Percentiles rank a stretch among this genome's conserved stretches.
Conservation (phyloP, 2,329 filamentous ascomycete species). For the Botrytis byssoidea region DNA sequence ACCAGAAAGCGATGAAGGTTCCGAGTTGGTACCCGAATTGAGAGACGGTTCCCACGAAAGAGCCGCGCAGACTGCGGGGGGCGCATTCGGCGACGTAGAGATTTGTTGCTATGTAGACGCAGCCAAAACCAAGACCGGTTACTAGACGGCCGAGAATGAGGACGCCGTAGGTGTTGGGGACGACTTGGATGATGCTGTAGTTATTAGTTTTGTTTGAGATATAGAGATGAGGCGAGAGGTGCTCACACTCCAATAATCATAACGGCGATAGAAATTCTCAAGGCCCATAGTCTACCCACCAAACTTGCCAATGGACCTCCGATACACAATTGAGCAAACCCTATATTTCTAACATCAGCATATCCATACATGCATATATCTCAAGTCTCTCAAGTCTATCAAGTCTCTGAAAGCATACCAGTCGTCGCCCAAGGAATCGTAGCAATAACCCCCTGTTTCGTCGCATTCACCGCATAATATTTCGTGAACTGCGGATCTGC, state of each 20-base stretch:
- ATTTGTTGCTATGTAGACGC: slow-evolving; percentile 45
- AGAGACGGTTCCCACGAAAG: slow-evolving; percentile 43
- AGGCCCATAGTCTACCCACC: slow-evolving; percentile 43
- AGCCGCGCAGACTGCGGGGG: slow-evolving; percentile 42
- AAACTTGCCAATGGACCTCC: slow-evolving; percentile 42
- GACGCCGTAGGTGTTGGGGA: slow-evolving; percentile 45
- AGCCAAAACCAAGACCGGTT: slow-evolving; percentile 44
- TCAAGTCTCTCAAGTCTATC: neutral
- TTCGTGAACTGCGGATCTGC: slow-evolving; percentile 44
- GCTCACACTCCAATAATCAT: slow-evolving; percentile 44
- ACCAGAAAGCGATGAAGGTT: slow-evolving; percentile 46
- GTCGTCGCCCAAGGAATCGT: slow-evolving; percentile 46
- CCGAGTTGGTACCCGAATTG: slow-evolving; percentile 47
- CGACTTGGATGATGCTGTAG: slow-evolving; percentile 41
- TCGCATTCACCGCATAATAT: slow-evolving; percentile 43
- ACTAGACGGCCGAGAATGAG: slow-evolving; percentile 44
- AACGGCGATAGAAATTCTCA: slow-evolving; percentile 42
- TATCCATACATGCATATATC: neutral
- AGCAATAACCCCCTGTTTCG: slow-evolving; percentile 42
- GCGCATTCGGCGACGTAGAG: slow-evolving; percentile 46
- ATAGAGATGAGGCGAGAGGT: neutral
- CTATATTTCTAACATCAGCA: slow-evolving; percentile 23
- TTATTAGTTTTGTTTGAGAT: neutral
- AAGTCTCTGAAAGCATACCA: slow-evolving; percentile 27
- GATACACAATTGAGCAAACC: slow-evolving; percentile 43